These are phyloP conservation scores for Cyberlindnera euphorbiiphila DNA, from an alignment of 805 yeast genomes.

Conservation along the genomic window DNA sequence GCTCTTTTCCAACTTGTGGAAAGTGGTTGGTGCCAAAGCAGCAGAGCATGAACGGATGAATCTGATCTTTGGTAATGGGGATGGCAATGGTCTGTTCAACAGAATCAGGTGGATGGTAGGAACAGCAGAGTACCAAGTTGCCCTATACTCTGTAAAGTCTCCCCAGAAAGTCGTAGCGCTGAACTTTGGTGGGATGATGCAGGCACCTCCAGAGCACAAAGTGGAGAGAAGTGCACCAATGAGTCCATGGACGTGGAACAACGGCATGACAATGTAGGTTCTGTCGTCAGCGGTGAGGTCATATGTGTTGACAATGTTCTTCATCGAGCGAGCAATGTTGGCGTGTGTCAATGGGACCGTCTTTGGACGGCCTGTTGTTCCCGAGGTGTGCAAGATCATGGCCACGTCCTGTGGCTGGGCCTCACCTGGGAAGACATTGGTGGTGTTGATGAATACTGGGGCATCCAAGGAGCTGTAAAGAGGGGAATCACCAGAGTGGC, in stretches of 20 bases:
- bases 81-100: slow-evolving; percentile 48
- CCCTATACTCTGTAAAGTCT: slow-evolving; percentile 45
- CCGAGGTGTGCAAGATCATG: slow-evolving; percentile 66
- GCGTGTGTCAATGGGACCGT: slow-evolving; percentile 68
- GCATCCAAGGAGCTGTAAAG: slow-evolving; percentile 28
- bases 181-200: slow-evolving; percentile 58
- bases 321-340: slow-evolving; percentile 56
- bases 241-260: slow-evolving; percentile 74
- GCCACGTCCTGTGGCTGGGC: slow-evolving; percentile 53
- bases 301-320: slow-evolving; percentile 58
- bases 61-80: slow-evolving; percentile 49
- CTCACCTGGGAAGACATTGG: slow-evolving; percentile 36
- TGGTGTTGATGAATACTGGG: slow-evolving; percentile 31
- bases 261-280: slow-evolving; percentile 68
- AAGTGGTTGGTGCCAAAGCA: slow-evolving; percentile 62
- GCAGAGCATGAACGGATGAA: slow-evolving; percentile 73
- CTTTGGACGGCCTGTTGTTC: slow-evolving; percentile 75
- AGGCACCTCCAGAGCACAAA: slow-evolving; percentile 54
- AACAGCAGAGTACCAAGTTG: slow-evolving; percentile 74
- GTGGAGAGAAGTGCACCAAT: slow-evolving; percentile 64
- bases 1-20: slow-evolving; percentile 50
- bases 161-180: slow-evolving; percentile 60
- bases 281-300: slow-evolving; percentile 44
- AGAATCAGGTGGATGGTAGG: slow-evolving; percentile 73
- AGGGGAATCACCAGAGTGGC: slow-evolving; percentile 24